phyloP scores from a whole-genome alignment of 2,329 filamentous ascomycete species.

The Xylaria sp. region DNA sequence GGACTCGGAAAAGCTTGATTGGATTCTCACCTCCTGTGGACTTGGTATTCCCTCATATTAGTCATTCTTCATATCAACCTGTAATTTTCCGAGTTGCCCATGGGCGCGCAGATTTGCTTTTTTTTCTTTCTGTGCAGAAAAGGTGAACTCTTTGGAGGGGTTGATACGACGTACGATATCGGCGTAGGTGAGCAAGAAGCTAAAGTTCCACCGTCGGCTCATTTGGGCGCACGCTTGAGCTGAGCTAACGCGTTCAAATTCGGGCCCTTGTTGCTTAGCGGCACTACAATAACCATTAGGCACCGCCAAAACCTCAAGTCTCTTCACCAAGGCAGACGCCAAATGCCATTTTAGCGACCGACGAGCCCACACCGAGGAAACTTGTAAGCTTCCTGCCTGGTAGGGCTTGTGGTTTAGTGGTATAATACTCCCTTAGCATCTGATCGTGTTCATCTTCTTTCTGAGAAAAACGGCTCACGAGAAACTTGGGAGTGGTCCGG shows the following conservation, averaged over 20 bases:
- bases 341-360: slow-evolving; percentile 16
- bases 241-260: slow-evolving; percentile 8
- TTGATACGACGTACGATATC: slow-evolving; percentile 4
- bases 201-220: background rate
- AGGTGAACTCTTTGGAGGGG: slow-evolving; percentile 15
- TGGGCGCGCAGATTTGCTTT: slow-evolving; percentile 6
- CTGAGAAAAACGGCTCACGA: background rate
- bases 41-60: background rate
- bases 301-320: slow-evolving; percentile 6
- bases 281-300: background rate
- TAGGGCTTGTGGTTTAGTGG: slow-evolving; percentile 39
- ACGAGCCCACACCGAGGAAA: slow-evolving; percentile 23
- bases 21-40: slow-evolving; percentile 14
- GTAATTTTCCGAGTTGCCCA: background rate
- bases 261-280: slow-evolving; percentile 15
- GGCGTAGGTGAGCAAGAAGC: background rate
- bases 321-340: background rate
- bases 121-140: slow-evolving; percentile 11
- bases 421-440: slow-evolving; percentile 38
- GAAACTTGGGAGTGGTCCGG: slow-evolving; percentile 41
- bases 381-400: slow-evolving; percentile 14
- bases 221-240: slow-evolving; percentile 7
- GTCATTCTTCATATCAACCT: background rate
- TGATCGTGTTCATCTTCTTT: background rate
- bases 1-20: slow-evolving; percentile 16